phyloP scores from a whole-genome alignment of 2,329 filamentous ascomycete species.

The Penicillium aurantiogriseum region DNA sequence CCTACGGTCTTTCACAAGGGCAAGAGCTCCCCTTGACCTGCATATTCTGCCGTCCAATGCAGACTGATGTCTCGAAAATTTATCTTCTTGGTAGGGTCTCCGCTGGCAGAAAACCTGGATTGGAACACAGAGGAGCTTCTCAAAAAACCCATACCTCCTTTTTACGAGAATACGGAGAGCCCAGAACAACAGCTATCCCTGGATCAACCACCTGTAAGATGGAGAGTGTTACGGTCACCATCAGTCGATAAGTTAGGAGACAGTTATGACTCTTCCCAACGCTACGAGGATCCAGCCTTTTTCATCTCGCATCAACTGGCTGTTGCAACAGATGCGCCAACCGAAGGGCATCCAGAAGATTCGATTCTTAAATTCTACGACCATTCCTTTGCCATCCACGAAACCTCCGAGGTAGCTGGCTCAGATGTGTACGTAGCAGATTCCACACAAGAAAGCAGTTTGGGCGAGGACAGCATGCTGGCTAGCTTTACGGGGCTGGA shows the following conservation, averaged over 20 bases:
- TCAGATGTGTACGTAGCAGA: constrained; percentile 22
- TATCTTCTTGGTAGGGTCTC: constrained; percentile 63
- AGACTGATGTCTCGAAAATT: constrained; percentile 27
- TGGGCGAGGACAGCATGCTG: constrained; percentile 19
- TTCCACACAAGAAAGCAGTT: constrained; percentile 28
- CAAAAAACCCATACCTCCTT: constrained; percentile 43
- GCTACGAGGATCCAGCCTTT: constrained; percentile 27
- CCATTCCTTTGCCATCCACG: constrained; percentile 70
- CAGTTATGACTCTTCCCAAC: constrained; percentile 12
- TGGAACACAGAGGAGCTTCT: constrained; percentile 57
- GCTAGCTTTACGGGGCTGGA: constrained; percentile 6
- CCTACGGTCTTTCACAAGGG: neutral
- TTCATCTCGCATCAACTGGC: constrained; percentile 33
- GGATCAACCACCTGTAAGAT: constrained; percentile 25
- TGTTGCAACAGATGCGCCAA: constrained; percentile 5
- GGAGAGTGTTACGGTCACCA: constrained; percentile 31
- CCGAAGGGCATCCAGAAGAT: constrained; percentile 17
- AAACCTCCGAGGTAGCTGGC: constrained; percentile 45
- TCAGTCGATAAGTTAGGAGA: constrained; percentile 4
- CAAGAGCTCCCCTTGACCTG: neutral
- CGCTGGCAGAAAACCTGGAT: constrained; percentile 51
- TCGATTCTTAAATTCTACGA: constrained; percentile 67
- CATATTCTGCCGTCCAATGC: neutral
- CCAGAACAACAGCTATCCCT: constrained; percentile 6
- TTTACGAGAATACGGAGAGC: constrained; percentile 14